Conservation (phyloP, 148 eudicot genomes). For the Persicaria maculosa region DNA sequence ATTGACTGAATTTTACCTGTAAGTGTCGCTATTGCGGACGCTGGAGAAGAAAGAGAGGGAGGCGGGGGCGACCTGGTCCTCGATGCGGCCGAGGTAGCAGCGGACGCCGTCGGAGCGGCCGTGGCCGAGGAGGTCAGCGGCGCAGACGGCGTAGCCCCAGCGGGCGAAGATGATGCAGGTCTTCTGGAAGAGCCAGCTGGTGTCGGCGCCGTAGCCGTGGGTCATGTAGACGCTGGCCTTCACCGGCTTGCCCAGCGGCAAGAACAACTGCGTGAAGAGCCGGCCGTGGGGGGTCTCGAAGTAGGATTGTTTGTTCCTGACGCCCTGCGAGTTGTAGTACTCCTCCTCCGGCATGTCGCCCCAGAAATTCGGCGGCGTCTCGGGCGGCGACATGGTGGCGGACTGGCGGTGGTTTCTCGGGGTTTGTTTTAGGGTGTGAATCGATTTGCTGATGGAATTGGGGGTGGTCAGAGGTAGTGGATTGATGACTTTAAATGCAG, state of each 20-base stretch:
- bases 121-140: constrained; percentile 65
- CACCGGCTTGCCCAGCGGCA: constrained; percentile 27
- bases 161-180: constrained; percentile 43
- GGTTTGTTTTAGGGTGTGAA: background rate
- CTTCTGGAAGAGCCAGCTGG: constrained; percentile 66
- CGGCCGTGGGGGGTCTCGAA: constrained; percentile 53
- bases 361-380: constrained; percentile 47
- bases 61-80: constrained; percentile 33
- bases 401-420: constrained; percentile 3
- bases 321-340: constrained; percentile 53
- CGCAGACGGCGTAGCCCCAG: constrained; percentile 73
- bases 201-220: constrained; percentile 70
- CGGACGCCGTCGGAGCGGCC: constrained; percentile 58
- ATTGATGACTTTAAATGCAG: background rate
- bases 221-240: constrained; percentile 51
- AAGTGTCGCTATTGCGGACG: constrained; percentile 37
- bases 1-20: constrained; percentile 6
- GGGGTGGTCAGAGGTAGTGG: background rate
- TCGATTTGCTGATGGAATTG: background rate
- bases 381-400: constrained; percentile 14
- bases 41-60: constrained; percentile 35
- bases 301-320: constrained; percentile 42
- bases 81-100: constrained; percentile 50
- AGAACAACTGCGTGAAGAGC: constrained; percentile 55
- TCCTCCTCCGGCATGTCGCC: constrained; percentile 56